Percentiles rank a stretch among this genome's conserved stretches.
These are phyloP conservation scores for Aspergillus kassunensis DNA, from an alignment of 495 filamentous ascomycete genomes.

Conservation along the genomic window DNA sequence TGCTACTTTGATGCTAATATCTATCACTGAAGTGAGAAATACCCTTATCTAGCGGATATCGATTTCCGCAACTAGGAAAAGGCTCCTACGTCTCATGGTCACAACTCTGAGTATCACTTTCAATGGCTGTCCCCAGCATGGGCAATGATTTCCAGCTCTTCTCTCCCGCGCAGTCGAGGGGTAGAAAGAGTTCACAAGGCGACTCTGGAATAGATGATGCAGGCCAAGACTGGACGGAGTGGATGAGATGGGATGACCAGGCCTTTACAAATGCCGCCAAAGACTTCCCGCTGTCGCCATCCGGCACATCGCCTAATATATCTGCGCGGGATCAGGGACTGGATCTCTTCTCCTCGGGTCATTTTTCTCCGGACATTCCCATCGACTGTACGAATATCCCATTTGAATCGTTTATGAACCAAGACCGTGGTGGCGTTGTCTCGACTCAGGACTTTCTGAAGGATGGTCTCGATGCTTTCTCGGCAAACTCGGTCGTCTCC, in stretches of 20 bases:
- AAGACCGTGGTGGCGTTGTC: slow-evolving; percentile 10
- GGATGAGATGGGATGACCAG: slow-evolving; percentile 50
- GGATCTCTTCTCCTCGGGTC: slow-evolving; percentile 18
- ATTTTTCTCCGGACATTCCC: slow-evolving; percentile 35
- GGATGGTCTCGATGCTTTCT: slow-evolving; percentile 9
- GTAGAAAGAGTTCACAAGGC: slow-evolving; percentile 22
- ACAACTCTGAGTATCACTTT: slow-evolving; percentile 16
- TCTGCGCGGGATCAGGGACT: slow-evolving; percentile 23
- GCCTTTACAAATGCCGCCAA: slow-evolving; percentile 25
- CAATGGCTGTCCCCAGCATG: slow-evolving; percentile 29
- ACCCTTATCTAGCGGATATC: too few species aligned
- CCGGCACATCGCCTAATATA: slow-evolving; percentile 30
- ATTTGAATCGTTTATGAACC: slow-evolving; percentile 18
- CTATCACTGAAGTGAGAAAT: not conserved
- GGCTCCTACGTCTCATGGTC: slow-evolving; percentile 15
- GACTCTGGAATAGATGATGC: slow-evolving; percentile 24
- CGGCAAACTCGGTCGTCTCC: slow-evolving; percentile 21
- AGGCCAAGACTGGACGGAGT: slow-evolving; percentile 47
- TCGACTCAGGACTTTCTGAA: slow-evolving; percentile 3
- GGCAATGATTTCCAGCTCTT: slow-evolving; percentile 42
- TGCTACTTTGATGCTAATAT: slow-evolving; percentile 3
- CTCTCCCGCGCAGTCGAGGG: slow-evolving; percentile 25
- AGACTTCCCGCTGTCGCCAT: slow-evolving; percentile 22
- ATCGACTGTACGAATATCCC: slow-evolving; percentile 33
- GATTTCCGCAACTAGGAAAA: not conserved